phyloP scores from a whole-genome alignment of 306 rosid species.

The Trifolium fragiferum region DNA sequence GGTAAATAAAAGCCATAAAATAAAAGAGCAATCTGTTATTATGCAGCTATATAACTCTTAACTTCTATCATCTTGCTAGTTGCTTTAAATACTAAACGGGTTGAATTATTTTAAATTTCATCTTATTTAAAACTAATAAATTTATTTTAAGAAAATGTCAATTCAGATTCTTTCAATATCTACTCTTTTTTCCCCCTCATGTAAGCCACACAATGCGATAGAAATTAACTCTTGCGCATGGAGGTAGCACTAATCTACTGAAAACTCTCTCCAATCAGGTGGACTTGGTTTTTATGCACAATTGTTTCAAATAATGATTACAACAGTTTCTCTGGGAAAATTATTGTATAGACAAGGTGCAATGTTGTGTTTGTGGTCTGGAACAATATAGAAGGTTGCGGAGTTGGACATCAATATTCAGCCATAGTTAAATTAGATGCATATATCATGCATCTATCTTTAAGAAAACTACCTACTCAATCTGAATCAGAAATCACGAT shows the following conservation, averaged over 20 bases:
- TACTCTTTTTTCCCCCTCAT: not conserved
- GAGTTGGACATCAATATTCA: conserved; percentile 16
- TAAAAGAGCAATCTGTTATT: not conserved
- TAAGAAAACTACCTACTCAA: not conserved
- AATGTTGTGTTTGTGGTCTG: conserved; percentile 3
- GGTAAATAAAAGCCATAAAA: not conserved
- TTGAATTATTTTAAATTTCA: conserved; percentile 24
- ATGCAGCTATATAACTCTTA: not conserved
- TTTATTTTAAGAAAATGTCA: not conserved
- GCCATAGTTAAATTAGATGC: conserved; percentile 5
- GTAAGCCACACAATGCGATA: not conserved
- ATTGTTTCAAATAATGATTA: conserved; percentile 6
- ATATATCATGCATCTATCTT: not conserved
- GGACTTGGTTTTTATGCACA: conserved; percentile 2
- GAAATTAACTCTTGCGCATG: not conserved
- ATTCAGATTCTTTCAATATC: not conserved
- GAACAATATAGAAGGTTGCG: not conserved
- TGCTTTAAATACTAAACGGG: conserved; percentile 19
- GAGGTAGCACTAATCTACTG: conserved; percentile 19
- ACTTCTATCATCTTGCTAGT: conserved; percentile 12
- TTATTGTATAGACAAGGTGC: not conserved
- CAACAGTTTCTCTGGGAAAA: conserved; percentile 4
- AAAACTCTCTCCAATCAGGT: conserved; percentile 7
- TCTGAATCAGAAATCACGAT: conserved; percentile 9
- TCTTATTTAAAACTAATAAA: conserved; percentile 8